phyloP scores from a whole-genome alignment of 108 stramenopile species.

The Conticribra guillardii region DNA sequence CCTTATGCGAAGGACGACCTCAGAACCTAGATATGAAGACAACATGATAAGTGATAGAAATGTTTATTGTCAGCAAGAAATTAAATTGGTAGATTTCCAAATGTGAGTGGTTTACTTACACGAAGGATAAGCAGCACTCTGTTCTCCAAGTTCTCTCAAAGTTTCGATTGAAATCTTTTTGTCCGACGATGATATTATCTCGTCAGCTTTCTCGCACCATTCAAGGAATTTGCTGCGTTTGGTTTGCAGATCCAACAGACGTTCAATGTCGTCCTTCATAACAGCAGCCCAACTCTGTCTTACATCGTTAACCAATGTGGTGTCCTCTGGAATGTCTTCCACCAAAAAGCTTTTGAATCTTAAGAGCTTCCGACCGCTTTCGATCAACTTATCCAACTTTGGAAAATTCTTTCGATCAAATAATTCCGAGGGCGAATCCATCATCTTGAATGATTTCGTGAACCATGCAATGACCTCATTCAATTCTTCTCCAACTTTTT shows the following conservation, averaged over 20 bases:
- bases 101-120: constrained; percentile 43
- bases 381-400: constrained; percentile 66
- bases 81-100: not conserved
- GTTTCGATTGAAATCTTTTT: constrained; percentile 64
- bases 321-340: constrained; percentile 46
- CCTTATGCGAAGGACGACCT: constrained; percentile 63
- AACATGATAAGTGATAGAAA: no score
- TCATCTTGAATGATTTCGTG: constrained; percentile 52
- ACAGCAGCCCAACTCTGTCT: constrained; percentile 55
- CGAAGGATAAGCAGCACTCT: constrained; percentile 63
- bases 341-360: constrained; percentile 23
- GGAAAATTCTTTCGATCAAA: constrained; percentile 66
- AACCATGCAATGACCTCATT: constrained; percentile 47
- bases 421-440: constrained; percentile 54
- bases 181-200: constrained; percentile 51
- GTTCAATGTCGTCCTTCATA: constrained; percentile 60
- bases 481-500: constrained; percentile 49
- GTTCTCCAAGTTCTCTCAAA: constrained; percentile 50
- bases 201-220: constrained; percentile 63
- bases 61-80: no score
- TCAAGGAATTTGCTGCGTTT: constrained; percentile 64
- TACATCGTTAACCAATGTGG: constrained; percentile 32
- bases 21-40: constrained; percentile 39
- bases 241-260: constrained; percentile 51
- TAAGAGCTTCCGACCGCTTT: constrained; percentile 58